Base-by-base conservation (phyloP, 164 flowering plant genomes). In the Kingdonia uniflora region DNA sequence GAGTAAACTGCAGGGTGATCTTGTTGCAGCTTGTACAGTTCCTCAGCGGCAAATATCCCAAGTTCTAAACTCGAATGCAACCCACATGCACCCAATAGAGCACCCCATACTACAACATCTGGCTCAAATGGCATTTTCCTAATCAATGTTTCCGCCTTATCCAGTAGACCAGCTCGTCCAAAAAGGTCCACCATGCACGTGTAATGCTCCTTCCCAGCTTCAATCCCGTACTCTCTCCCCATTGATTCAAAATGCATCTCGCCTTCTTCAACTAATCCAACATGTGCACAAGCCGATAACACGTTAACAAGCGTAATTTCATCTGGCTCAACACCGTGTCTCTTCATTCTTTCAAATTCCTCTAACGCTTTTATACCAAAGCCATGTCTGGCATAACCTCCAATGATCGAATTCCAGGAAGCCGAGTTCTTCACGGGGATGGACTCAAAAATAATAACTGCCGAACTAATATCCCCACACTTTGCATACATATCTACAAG, bases 111-210 rank as follows among this genome's bases (percentile, higher is more conserved):
- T 1, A 74, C 77, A 21, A 67, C 68, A 65, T 78, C 81, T 19
- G 80, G 84, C 61, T 74, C 69, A 40, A 66, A 59, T 1, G 79
- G 80, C 81, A 82, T 82, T 6, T 14, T 60, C 44, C 56, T 55
- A n/a, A 80, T 68, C 55, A 82, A 52, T 16, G 67, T 54, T 57
- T 56, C 70, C 12, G 84, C 89, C 56, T 75, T 73, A 29, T 72
- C 75, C 14, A 80, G 58, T 24, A 67, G 51, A 19, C 90, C 90
- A 7, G 74, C 76, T 50, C 74, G 71, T n/a, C 84, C 84, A 39
- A 53, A 76, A 4, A 83, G 65, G 52, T 83, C 84, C 21, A 80
- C 86, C 82, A 83, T 74, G 52, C 84, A 79, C 0, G 80, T 72
- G 56, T 74, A 80, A 53, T 79, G 89, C 65, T 78, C 80, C 55